phyloP scores from a whole-genome alignment of 495 filamentous ascomycete genomes.

The Sordaria brevicollis region DNA sequence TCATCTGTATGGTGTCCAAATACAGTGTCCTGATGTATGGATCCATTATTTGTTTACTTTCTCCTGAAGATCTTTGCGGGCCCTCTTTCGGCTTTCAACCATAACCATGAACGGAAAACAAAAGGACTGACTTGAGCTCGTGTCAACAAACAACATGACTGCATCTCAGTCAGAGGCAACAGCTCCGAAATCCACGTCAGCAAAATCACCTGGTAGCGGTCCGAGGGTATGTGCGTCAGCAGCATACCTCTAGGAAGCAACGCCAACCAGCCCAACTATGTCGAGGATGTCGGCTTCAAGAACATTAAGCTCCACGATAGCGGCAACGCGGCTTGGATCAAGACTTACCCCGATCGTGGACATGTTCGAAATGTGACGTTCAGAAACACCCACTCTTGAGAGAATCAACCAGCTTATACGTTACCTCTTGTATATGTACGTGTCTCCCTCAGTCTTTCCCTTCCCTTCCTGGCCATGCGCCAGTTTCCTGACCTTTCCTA shows the following conservation, averaged over 20 bases:
- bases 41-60: background rate
- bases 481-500: too few species aligned
- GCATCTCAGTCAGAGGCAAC: slow-evolving; percentile 51
- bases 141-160: slow-evolving; percentile 34
- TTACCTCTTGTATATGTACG: slow-evolving; percentile 44
- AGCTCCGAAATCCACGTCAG: slow-evolving; percentile 40
- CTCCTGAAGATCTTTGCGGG: background rate
- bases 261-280: slow-evolving; percentile 21
- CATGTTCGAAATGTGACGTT: slow-evolving; percentile 43
- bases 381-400: slow-evolving; percentile 33
- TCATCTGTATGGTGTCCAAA: background rate
- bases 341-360: slow-evolving; percentile 40
- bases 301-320: slow-evolving; percentile 34
- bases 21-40: background rate
- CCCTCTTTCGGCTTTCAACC: too few species aligned
- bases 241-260: slow-evolving; percentile 28
- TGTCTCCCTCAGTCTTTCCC: background rate
- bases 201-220: slow-evolving; percentile 33
- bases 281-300: slow-evolving; percentile 30
- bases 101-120: too few species aligned
- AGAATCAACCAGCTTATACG: slow-evolving; percentile 48
- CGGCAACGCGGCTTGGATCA: slow-evolving; percentile 45
- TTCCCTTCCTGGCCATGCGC: too few species aligned
- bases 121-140: background rate
- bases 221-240: slow-evolving; percentile 26